Base-by-base conservation (phyloP, 1,284 basidiomycete species). In the Golubevia sp. region DNA sequence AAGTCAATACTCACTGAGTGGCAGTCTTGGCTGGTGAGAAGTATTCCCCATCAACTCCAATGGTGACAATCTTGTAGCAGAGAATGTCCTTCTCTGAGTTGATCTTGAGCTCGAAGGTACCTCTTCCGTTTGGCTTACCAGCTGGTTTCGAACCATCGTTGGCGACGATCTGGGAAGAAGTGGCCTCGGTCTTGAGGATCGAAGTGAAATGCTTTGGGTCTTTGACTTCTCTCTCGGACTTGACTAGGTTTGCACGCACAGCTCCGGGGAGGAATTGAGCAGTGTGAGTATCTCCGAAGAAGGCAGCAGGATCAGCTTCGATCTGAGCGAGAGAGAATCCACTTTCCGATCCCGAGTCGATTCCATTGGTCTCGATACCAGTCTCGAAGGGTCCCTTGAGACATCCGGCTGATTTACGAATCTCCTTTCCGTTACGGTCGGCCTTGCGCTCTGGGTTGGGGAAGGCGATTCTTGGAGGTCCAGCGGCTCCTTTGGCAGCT, bases 261-360 rank as follows among this genome's bases (percentile, higher is more conserved):
- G 84, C 84, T 34, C 84, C 84, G 15, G 84, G 77, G 15, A 70
- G 34, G 71, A 70, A 83, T 34, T 62, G 58, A 27, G 61, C 67
- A 18, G 83, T 84, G 74, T 84, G 84, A 2, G 73, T 73, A 61
- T 84, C 84, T 60, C 80, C 74, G 69, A 84, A 84, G 82, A 84
- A 84, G 1, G 58, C 73, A 20, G 74, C 55, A 6, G 82, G 78
- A 70, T 79, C 73, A 30, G 66, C 70, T 72, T 84, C 84, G 62
- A 84, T 79, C 55, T 70, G 58, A 24, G 72, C 55, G 51, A 82
- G 61, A 30, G 64, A 68, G 73, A 84, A 84, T 30, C 68, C 71
- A 50, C 20, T 34, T 4, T 55, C 62, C 15, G 62, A 64, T 44
- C 64, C 64, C 3, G 56, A 59, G 58, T 66, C 64, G 18, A 15